A percentile compares a stretch with the other conserved stretches of the same genome.
Evolutionary conservation across 192 early-diverging fungal species (phyloP).

Genomic region (Backusella luteola): DNA sequence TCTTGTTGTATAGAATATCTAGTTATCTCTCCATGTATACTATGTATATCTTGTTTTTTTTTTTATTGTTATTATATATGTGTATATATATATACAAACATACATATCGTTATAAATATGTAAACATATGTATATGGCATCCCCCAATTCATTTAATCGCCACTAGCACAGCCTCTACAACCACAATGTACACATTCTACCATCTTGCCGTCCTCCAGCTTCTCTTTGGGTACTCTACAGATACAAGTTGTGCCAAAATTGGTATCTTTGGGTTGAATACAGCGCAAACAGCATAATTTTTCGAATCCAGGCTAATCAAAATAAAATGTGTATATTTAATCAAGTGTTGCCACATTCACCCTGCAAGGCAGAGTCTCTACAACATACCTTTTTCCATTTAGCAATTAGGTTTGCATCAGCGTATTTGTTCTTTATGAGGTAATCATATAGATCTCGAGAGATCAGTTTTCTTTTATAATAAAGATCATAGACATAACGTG

Average conservation of each 20-base stretch:
- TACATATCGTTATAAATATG: background rate
- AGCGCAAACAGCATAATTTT: slow-evolving; percentile 94
- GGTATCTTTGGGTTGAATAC: slow-evolving; percentile 96
- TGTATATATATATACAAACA: background rate
- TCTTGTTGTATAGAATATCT: background rate
- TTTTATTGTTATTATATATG: background rate
- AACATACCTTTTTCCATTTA: slow-evolving; percentile 92
- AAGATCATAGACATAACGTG: slow-evolving; percentile 94
- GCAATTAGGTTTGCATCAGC: slow-evolving; percentile 94
- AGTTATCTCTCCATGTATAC: background rate
- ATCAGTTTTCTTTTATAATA: slow-evolving; percentile 96
- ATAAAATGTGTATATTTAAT: background rate
- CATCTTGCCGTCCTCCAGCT: slow-evolving; percentile 85
- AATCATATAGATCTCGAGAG: slow-evolving; percentile 89
- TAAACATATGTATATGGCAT: background rate
- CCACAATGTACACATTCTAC: slow-evolving; percentile 96
- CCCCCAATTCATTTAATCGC: slow-evolving; percentile 29
- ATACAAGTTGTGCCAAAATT: slow-evolving; percentile 97
- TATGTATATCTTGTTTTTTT: background rate
- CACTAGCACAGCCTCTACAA: slow-evolving; percentile 76
- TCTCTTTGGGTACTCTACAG: slow-evolving; percentile 92
- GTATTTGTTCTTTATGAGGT: slow-evolving; percentile 86
- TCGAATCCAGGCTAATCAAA: slow-evolving; percentile 82
- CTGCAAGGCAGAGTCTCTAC: background rate
- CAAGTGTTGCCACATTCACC: background rate